phyloP scores from a whole-genome alignment of 2,329 filamentous ascomycete species.

The Sclerotinia minor region DNA sequence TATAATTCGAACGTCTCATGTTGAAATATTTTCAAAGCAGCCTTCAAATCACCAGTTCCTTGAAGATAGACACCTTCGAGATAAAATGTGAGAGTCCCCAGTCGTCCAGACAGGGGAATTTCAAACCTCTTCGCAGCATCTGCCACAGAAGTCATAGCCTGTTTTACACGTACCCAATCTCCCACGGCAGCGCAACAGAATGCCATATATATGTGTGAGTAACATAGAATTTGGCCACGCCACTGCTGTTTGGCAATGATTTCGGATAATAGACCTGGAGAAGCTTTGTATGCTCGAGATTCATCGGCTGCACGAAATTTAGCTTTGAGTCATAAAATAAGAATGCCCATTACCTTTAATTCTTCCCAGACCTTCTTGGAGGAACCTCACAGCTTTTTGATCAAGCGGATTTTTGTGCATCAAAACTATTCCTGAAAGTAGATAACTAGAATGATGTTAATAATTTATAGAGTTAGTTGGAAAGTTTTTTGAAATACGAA shows the following conservation, averaged over 20 bases:
- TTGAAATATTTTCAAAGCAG: conserved; percentile 67
- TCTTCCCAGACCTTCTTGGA: conserved; percentile 57
- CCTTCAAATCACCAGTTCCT: conserved; percentile 69
- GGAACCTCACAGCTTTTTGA: conserved; percentile 57
- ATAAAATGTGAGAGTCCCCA: conserved; percentile 51
- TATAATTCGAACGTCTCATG: conserved; percentile 58
- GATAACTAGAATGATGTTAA: conserved; percentile 30
- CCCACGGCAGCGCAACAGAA: conserved; percentile 38
- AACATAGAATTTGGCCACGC: conserved; percentile 40
- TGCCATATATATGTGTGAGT: conserved; percentile 40
- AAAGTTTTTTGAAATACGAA: conserved; percentile 29
- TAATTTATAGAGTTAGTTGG: not conserved
- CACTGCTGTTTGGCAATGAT: conserved; percentile 36
- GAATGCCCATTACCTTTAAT: conserved; percentile 33
- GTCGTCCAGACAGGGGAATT: conserved; percentile 32
- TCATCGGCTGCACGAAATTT: not conserved
- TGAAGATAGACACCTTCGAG: conserved; percentile 75
- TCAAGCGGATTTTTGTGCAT: conserved; percentile 56
- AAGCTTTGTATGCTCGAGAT: conserved; percentile 21
- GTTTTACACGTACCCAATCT: conserved; percentile 39
- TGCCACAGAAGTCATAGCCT: conserved; percentile 33
- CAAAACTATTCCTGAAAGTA: conserved; percentile 38
- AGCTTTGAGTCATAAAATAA: not conserved
- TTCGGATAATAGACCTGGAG: conserved; percentile 39
- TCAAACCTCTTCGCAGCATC: conserved; percentile 32